phyloP scores from a whole-genome alignment of 495 filamentous ascomycete genomes.

The Rusavskia elegans region DNA sequence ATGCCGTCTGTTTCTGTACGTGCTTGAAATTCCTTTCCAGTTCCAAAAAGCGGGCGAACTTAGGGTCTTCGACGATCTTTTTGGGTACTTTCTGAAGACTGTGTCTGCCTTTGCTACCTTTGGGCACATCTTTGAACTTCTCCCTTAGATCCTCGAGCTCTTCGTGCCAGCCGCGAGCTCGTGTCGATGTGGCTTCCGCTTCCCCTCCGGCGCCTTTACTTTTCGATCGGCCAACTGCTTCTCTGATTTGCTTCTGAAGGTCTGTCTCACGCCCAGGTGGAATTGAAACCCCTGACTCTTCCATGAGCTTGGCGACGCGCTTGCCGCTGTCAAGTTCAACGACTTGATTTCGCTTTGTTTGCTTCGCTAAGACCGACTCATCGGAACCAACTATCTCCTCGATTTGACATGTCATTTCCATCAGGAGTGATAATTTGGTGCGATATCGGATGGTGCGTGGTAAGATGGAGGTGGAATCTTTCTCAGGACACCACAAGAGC shows the following conservation, averaged over 20 bases:
- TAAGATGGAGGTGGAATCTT: conserved; percentile 29
- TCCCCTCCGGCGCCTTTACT: conserved; percentile 13
- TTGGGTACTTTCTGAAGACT: not conserved
- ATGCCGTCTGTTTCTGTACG: conserved; percentile 6
- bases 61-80: conserved; percentile 6
- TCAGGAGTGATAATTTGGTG: conserved; percentile 33
- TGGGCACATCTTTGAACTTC: conserved; percentile 7
- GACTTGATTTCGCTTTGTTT: conserved; percentile 16
- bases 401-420: conserved; percentile 37
- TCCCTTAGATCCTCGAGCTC: conserved; percentile 13
- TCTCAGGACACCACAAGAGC: conserved; percentile 40
- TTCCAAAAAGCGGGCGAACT: conserved; percentile 6
- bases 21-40: conserved; percentile 16
- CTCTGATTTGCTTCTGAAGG: conserved; percentile 13
- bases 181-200: conserved; percentile 4
- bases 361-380: conserved; percentile 4
- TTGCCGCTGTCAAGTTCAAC: conserved; percentile 17
- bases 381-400: conserved; percentile 28
- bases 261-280: conserved; percentile 22
- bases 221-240: conserved; percentile 8
- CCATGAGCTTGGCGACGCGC: conserved; percentile 21
- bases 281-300: conserved; percentile 19
- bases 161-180: conserved; percentile 9
- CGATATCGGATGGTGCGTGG: conserved; percentile 38
- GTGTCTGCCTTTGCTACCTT: not conserved